Conservation (phyloP, 2,329 filamentous ascomycete genomes). For the Tolypocladium sp. region DNA sequence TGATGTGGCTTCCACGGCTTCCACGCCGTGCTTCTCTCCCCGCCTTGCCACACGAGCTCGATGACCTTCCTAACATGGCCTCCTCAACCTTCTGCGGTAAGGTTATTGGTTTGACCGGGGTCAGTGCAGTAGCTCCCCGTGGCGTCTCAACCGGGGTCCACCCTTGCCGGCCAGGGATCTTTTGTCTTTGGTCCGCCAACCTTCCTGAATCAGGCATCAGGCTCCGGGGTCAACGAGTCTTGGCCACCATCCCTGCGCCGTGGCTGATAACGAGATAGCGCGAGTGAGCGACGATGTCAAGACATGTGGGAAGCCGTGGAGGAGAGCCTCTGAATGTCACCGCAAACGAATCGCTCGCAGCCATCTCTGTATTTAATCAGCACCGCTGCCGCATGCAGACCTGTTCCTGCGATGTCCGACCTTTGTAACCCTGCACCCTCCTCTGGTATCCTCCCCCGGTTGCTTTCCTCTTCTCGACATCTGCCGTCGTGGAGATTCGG, state of each 20-base stretch:
- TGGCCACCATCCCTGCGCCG: constrained; percentile 3
- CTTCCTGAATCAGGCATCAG: constrained; percentile 10
- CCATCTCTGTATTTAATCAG: not conserved
- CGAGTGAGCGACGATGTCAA: not conserved
- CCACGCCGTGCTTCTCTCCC: too few relatives aligned
- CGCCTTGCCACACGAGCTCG: not conserved
- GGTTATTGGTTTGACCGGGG: not conserved
- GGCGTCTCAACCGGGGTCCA: not conserved
- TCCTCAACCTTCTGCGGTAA: not conserved
- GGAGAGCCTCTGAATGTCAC: not conserved
- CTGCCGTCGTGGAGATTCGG: not conserved
- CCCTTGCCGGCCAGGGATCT: constrained; percentile 8
- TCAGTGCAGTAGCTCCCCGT: not conserved
- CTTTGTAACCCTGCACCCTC: not conserved
- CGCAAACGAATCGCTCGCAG: not conserved
- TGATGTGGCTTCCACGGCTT: not conserved
- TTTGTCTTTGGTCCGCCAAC: constrained; percentile 9
- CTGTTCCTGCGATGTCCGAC: not conserved
- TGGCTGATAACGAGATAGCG: not conserved
- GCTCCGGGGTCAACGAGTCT: constrained; percentile 11
- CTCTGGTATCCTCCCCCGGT: not conserved
- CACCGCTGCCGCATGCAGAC: not conserved
- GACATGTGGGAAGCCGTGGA: not conserved
- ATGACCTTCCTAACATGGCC: not conserved
- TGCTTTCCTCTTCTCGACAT: not conserved